Base-by-base conservation (phyloP, 2,329 filamentous ascomycete species). In the Rhynchosporium graminicola region DNA sequence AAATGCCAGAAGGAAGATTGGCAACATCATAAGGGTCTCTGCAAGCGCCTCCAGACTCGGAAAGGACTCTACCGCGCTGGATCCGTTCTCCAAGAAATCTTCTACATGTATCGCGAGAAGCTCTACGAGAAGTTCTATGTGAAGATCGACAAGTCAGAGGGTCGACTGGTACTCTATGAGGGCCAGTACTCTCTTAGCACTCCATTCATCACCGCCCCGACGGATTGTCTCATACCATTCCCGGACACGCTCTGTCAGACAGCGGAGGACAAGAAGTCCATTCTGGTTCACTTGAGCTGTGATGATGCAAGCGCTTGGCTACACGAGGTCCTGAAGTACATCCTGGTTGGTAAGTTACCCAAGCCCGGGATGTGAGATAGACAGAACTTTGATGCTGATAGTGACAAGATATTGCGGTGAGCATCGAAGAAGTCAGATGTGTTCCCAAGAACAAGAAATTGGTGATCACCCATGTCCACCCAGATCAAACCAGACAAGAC, bases 291-390 rank as follows among this genome's bases (percentile, higher is more conserved):
- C 36, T 12, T 50, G n/a, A 48, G 40, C 10, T 56, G 61, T 29
- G 31, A 29, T 15, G 63, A 65, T 47, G 47, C 55, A 5, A 47
- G 59, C 31, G 61, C 33, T 26, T 61, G 54, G 54, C 45, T 65
- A n/a, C 58, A 65, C 36, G 57, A 61, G 38, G 36, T 61, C 15
- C 36, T 63, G 3, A 59, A 60, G 29, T 50, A 61, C 45, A 20
- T 57, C 7, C 28, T 63, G 13, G n/a, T 31, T 51, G 56, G 63
- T 62, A 47, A 47, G 55, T 57, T 31, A 1, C 6, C 8, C 38
- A 1, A n/a, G 36, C 33, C 20, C 4, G 36, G 26, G 15, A 15
- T 3, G 4, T 4, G 6, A 13, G 2, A 20, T 20, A 20, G 20
- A 20, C 20, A 20, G 20, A 20, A 20, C 20, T 20, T 20, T 20